Evolutionary conservation across 768 basidiomycete species (phyloP), one percentile per base, ranked within the genome.

Genomic region (Pseudohyphozyma bogoriensis): DNA sequence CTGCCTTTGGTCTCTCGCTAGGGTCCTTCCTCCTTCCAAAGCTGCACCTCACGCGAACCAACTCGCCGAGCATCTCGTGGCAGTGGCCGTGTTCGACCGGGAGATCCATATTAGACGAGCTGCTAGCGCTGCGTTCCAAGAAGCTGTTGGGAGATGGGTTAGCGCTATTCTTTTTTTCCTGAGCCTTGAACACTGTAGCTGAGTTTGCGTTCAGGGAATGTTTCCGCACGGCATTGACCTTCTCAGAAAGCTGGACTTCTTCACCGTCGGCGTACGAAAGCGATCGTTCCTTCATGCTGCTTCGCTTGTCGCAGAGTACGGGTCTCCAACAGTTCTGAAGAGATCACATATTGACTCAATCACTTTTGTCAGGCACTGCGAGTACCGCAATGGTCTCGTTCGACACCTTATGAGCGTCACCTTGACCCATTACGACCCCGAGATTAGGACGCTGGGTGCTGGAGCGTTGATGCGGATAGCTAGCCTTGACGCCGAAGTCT

Each of bases 121-220:
- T 18, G 92, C 92, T 16, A 97, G 93, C 73, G 95, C 95, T 22
- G 89, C 92, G 16, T 97, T 89, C 72, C 95, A 99, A 74, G 95
- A 99, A 76, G 85, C 86, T 70, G 95, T 96, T 40, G 95, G 95
- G 16, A 78, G 95, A 71, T 85, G 86, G 76, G 93, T 95, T 70
- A 73, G 84, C 36, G 35, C 52, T 44, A 50, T 59, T 45, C 28
- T 58, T 55, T 26, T 47, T 52, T 33, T 50, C 50, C 55, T 15
- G 35, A 36, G 42, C 12, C 35, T 22, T 50, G 22, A 20, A 26
- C 33, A 33, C 13, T 46, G 24, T 24, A n/a, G n/a, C n/a, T n/a
- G n/a, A n/a, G n/a, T n/a, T n/a, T n/a, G n/a, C 29, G 10, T 26
- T 15, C 59, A 97, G 93, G 84, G 81, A 62, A 75, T 92, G 55